Conservation (phyloP, 257 asterid species). For the Galeopsis tetrahit region DNA sequence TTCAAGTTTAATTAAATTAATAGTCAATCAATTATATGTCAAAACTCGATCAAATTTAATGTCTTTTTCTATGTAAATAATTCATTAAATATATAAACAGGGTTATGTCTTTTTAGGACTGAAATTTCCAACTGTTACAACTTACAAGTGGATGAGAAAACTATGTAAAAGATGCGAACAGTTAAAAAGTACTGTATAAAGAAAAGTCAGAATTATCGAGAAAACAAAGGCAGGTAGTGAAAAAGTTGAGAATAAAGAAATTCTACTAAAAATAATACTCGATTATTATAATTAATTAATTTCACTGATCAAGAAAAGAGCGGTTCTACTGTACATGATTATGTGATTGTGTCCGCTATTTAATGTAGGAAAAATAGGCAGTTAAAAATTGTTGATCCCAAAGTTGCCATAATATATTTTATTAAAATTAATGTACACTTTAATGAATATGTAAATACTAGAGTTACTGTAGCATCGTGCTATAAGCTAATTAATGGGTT, state of each 20-base stretch:
- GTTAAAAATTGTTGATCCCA: constrained; percentile 40
- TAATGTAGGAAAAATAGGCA: constrained; percentile 26
- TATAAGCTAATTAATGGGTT: too few relatives aligned
- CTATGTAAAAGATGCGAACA: constrained; percentile 20
- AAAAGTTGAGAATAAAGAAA: constrained; percentile 32
- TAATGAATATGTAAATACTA: too few relatives aligned
- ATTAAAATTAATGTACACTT: too few relatives aligned
- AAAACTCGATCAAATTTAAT: too few relatives aligned
- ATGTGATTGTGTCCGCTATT: constrained; percentile 39
- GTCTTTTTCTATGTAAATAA: too few relatives aligned
- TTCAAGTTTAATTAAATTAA: too few relatives aligned
- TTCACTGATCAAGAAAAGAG: constrained; percentile 26
- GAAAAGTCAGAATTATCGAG: constrained; percentile 28
- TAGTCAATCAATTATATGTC: too few relatives aligned
- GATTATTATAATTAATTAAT: constrained; percentile 5
- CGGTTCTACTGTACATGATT: constrained; percentile 36
- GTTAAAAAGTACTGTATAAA: neutral
- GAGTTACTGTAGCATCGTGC: too few relatives aligned
- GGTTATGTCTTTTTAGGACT: constrained; percentile 10
- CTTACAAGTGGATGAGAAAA: constrained; percentile 33
- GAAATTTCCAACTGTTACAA: constrained; percentile 28
- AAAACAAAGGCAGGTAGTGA: constrained; percentile 25
- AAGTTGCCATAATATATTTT: neutral
- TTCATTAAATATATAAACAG: too few relatives aligned
- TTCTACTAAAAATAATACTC: neutral